These are phyloP conservation scores for Monosporascus cannonballus DNA, from an alignment of 2,329 filamentous ascomycete species.

Conservation along the genomic window DNA sequence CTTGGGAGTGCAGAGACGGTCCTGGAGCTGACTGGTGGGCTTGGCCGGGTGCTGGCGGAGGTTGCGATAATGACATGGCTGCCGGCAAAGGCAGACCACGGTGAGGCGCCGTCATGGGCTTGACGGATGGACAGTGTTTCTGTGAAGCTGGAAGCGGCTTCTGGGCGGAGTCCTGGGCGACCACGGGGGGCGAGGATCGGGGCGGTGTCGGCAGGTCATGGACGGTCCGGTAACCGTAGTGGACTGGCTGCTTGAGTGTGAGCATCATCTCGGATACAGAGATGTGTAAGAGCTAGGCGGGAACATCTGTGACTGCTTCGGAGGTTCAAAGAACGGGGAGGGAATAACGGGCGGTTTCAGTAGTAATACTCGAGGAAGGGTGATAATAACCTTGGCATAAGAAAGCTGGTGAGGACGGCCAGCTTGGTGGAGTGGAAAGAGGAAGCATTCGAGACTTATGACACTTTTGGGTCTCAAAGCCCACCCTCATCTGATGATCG, in stretches of 20 bases:
- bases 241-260: constrained; percentile 54
- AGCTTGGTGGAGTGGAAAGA: constrained; percentile 26
- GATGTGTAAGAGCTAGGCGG: constrained; percentile 17
- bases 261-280: constrained; percentile 44
- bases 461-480: constrained; percentile 27
- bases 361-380: constrained; percentile 14
- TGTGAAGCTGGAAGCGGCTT: constrained; percentile 34
- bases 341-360: background rate
- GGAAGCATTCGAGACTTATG: constrained; percentile 30
- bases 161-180: constrained; percentile 40
- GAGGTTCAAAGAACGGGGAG: constrained; percentile 8
- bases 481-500: constrained; percentile 30
- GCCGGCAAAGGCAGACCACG: constrained; percentile 64
- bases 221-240: constrained; percentile 54
- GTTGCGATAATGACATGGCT: constrained; percentile 53
- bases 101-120: constrained; percentile 64
- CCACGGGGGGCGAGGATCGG: constrained; percentile 49
- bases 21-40: constrained; percentile 22
- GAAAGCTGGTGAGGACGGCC: constrained; percentile 32
- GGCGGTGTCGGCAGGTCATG: constrained; percentile 58
- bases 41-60: constrained; percentile 23
- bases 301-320: constrained; percentile 17
- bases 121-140: constrained; percentile 41
- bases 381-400: constrained; percentile 33
- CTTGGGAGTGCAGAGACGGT: constrained; percentile 23